These are phyloP conservation scores for Cenchrus americanus DNA, from an alignment of 176 grass and related monocot species.

Conservation along the genomic window DNA sequence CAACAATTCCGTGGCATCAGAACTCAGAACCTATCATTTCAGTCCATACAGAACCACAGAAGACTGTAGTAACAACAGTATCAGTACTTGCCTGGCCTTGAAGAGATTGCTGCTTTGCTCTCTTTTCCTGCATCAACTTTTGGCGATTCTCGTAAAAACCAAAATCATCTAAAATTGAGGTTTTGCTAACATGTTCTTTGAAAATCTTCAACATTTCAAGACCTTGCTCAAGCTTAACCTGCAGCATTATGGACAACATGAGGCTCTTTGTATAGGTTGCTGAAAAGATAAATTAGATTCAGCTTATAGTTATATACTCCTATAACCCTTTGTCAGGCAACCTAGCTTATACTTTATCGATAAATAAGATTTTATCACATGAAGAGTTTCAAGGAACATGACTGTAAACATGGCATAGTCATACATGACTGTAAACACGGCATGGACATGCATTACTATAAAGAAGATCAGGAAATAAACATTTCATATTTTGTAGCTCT, in stretches of 20 bases:
- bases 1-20: background rate
- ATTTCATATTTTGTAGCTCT: background rate
- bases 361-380: background rate
- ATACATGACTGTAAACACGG: background rate
- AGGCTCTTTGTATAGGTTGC: background rate
- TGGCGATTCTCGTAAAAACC: slow-evolving; percentile 91
- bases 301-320: background rate
- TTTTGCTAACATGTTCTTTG: slow-evolving; percentile 80
- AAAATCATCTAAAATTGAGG: slow-evolving; percentile 93
- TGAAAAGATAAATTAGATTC: slow-evolving; percentile 10
- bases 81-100: slow-evolving; percentile 71
- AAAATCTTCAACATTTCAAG: slow-evolving; percentile 94
- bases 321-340: background rate
- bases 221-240: slow-evolving; percentile 97
- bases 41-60: background rate
- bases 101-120: slow-evolving; percentile 67
- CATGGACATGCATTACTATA: background rate
- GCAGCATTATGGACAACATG: background rate
- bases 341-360: background rate
- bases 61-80: background rate
- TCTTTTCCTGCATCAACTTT: slow-evolving; percentile 90
- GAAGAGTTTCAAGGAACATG: background rate
- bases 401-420: background rate
- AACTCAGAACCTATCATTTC: slow-evolving; percentile 20
- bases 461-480: background rate